Evolutionary conservation across 2,329 filamentous ascomycete species (phyloP), one percentile per base, ranked within the genome.

Genomic region (Peltaster fructicola): DNA sequence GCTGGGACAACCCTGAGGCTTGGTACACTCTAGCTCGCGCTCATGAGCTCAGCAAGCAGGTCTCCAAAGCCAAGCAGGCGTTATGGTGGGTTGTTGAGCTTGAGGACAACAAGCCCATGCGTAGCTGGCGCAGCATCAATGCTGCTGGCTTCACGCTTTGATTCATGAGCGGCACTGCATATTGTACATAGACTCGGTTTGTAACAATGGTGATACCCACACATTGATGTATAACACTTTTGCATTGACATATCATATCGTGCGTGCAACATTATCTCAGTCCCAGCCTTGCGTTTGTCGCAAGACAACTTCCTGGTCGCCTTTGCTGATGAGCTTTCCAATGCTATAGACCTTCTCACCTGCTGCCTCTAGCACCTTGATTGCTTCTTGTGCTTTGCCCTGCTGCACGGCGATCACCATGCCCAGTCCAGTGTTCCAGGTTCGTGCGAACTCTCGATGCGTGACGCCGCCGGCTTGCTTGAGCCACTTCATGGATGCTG

Each of bases 51-150:
- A 78, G 79, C 29, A 78, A 76, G 1, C 79, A 92, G 54, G 52
- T 69, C 2, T 78, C 88, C 17, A 91, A 85, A 57, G 77, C 88
- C 8, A 90, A 84, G 54, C 77, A 88, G 39, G 81, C 84, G 22
- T 62, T 95, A 5, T 95, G 88, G 88, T 95, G 85, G 82, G 91
- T 84, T 40, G 78, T 98, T 8, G 82, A 93, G 52, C 60, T 98
- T 15, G 88, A 95, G 47, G 85, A 98, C 47, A 71, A 69, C 6
- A 70, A 68, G 35, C 80, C 75, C 0, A 65, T 92, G 23, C 68
- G 88, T 29, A 65, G 68, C 30, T 95, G 85, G 88, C 64, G 60
- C 15, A 72, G 65, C 36, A 62, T 36, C 8, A 26, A 25, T 4
- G 33, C 37, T 8, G 41, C 39, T 14, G 41, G 40, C 16, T 41